Conservation (phyloP, 2,329 filamentous ascomycete species). For the Penicillium crustosum region DNA sequence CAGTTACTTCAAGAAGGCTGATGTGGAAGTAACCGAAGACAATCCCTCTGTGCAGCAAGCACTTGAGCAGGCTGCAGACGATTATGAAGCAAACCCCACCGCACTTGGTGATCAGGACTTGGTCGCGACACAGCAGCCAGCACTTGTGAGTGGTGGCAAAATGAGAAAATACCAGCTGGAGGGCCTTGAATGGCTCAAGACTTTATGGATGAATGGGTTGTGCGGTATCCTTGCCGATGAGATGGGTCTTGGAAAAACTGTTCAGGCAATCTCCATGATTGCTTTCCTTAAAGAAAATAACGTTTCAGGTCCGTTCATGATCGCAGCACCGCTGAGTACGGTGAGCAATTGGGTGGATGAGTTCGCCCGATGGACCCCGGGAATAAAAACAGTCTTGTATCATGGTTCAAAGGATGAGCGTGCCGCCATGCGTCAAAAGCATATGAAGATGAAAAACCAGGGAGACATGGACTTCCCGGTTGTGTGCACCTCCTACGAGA, state of each 20-base stretch:
- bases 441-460: slow-evolving; percentile 66
- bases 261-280: slow-evolving; percentile 85
- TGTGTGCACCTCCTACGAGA: slow-evolving; percentile 93
- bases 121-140: slow-evolving; percentile 80
- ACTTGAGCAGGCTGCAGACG: slow-evolving; percentile 58
- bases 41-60: slow-evolving; percentile 58
- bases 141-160: slow-evolving; percentile 77
- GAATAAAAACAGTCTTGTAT: slow-evolving; percentile 84
- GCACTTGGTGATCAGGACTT: slow-evolving; percentile 67
- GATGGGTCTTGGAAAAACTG: slow-evolving; percentile 91
- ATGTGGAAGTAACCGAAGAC: slow-evolving; percentile 54
- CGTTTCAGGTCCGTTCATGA: slow-evolving; percentile 83
- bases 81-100: slow-evolving; percentile 58
- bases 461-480: slow-evolving; percentile 76
- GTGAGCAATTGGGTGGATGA: slow-evolving; percentile 96
- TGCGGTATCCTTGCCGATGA: slow-evolving; percentile 91
- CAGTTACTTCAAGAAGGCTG: slow-evolving; percentile 61
- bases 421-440: slow-evolving; percentile 70
- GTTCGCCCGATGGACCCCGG: slow-evolving; percentile 85
- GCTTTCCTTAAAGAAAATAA: slow-evolving; percentile 86
- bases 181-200: slow-evolving; percentile 87
- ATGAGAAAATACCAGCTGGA: slow-evolving; percentile 96
- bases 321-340: slow-evolving; percentile 87
- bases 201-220: slow-evolving; percentile 81
- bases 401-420: slow-evolving; percentile 80